These are phyloP conservation scores for Lycium ferocissimum DNA, from an alignment of 257 asterid species.

Conservation along the genomic window DNA sequence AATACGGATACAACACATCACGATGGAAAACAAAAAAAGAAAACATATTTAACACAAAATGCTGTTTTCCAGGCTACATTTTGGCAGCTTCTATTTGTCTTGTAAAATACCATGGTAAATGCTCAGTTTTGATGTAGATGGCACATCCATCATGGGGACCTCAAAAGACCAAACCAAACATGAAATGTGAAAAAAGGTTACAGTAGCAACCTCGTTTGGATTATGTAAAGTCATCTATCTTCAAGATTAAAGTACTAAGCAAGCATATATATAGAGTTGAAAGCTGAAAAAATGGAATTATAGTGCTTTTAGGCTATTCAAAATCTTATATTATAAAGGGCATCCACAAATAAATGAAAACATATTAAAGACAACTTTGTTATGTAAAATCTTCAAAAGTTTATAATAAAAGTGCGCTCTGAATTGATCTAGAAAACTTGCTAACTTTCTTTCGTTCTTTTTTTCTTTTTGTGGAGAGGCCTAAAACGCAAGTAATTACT, in stretches of 20 bases:
- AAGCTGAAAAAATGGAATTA: background rate
- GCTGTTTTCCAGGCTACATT: constrained; percentile 15
- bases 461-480: too few species aligned
- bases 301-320: background rate
- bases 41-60: background rate
- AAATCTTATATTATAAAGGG: background rate
- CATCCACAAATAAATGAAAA: background rate
- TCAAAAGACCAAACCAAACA: constrained; percentile 24
- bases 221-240: background rate
- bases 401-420: background rate
- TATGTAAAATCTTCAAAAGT: background rate
- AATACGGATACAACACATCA: background rate
- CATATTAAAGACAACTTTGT: background rate
- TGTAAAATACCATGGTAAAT: constrained; percentile 13
- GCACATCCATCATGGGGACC: constrained; percentile 27
- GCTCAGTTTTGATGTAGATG: constrained; percentile 26
- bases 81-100: constrained; percentile 34
- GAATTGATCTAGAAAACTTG: background rate
- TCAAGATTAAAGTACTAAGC: constrained; percentile 6
- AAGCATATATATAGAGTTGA: background rate
- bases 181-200: background rate
- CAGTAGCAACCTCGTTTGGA: background rate
- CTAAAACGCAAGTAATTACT: too few species aligned
- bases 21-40: background rate
- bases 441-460: background rate